A percentile compares a stretch with the other conserved stretches of the same genome.
Evolutionary conservation across 2,329 filamentous ascomycete genomes (phyloP).

Genomic region (Xylariaceae sp.): DNA sequence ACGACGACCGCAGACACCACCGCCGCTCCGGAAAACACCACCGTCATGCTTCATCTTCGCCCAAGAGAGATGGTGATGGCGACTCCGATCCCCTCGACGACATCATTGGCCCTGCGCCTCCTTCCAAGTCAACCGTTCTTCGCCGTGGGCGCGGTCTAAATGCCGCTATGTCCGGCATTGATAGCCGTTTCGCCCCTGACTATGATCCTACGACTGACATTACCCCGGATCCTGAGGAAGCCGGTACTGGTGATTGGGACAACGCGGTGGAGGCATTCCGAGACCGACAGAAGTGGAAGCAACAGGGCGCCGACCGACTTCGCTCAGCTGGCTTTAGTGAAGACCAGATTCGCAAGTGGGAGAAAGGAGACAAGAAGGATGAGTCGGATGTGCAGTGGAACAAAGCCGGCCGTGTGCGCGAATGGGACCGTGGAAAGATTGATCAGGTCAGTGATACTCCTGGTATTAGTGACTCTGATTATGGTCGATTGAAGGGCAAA

Average conservation of each 20-base stretch:
- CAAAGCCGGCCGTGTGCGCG: constrained; percentile 58
- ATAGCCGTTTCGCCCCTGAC: constrained; percentile 68
- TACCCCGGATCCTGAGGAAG: constrained; percentile 37
- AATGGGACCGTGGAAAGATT: constrained; percentile 56
- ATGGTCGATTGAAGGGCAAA: constrained; percentile 18
- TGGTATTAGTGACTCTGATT: constrained; percentile 16
- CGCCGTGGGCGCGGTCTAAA: constrained; percentile 68
- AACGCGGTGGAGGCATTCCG: constrained; percentile 70
- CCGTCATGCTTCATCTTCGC: not conserved
- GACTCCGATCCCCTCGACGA: constrained; percentile 70
- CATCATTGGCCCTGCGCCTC: constrained; percentile 68
- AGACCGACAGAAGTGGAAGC: constrained; percentile 73
- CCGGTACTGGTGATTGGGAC: constrained; percentile 65
- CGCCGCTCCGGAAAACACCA: not conserved
- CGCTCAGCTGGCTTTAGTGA: constrained; percentile 74
- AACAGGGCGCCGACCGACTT: constrained; percentile 69
- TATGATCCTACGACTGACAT: constrained; percentile 57
- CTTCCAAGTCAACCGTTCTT: constrained; percentile 40
- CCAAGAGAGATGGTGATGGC: constrained; percentile 27
- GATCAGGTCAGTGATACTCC: constrained; percentile 18
- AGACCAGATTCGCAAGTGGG: constrained; percentile 67
- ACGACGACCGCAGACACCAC: constrained; percentile 1
- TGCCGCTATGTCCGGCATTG: constrained; percentile 61
- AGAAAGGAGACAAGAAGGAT: constrained; percentile 54
- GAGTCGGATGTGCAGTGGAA: constrained; percentile 69